Evolutionary conservation across 805 yeast genomes (phyloP), one percentile per base, ranked within the genome.

Genomic region (Cyberlindnera suaveolens): DNA sequence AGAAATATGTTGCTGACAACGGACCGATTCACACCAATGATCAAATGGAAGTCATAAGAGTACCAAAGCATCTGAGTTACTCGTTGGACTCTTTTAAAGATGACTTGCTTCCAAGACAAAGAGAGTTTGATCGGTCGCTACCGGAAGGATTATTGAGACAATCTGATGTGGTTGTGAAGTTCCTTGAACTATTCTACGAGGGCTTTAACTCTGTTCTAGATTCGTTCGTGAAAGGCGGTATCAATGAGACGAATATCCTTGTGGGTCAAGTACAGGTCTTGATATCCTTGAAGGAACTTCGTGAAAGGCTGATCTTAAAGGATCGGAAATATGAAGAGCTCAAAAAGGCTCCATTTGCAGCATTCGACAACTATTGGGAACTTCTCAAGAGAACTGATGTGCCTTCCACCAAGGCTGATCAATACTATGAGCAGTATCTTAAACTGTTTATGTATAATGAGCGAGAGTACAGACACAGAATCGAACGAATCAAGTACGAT

Each of bases 11-110:
- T 3, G 20, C 27, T 8, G 38, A 43, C 4, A 35, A 42, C 5
- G 51, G 43, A 2, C 17, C 34, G 4, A 34, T 47, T 3, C 8
- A 44, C 4, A 9, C 9, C 1, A 45, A 39, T 11, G 56, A 45
- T 1, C 43, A 50, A 3, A 39, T 66, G 14, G 71, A 64, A 41
- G 48, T 74, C 8, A 41, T 74, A 40, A 53, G 77, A 38, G 55
- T 74, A 1, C 74, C 77, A 0, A 42, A 50, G 5, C n/a, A 29
- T 0, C 38, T 55, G 6, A 55, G 65, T 0, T 54, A 68, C 16
- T 64, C 66, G 38, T 55, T 73, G 8, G 60, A 62, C 30, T 51
- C 55, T 4, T 59, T 64, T 38, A 44, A 53, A 17, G 15, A 35
- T 6, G 45, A 47, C 9, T 26, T 60, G 11, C 41, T 59, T 27